Base-by-base conservation (phyloP, 108 stramenopile genomes). In the Skeletonema marinoi region DNA sequence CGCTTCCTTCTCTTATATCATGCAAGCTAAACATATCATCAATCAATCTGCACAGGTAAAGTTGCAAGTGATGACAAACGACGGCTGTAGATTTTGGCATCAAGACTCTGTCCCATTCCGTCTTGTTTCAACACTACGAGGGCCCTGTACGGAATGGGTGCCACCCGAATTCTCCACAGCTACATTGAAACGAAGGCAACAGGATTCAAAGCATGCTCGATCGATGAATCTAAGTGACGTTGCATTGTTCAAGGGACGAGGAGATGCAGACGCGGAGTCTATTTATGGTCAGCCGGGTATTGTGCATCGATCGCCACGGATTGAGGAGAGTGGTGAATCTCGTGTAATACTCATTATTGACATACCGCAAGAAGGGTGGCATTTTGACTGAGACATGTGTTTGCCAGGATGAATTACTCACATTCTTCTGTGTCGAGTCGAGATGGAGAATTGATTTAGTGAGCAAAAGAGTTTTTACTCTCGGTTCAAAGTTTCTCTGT, bases 151-250 rank as follows among this genome's bases (percentile, higher is more conserved):
- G 9, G 68, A 68, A 50, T 68, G 42, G 68, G 68, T 68, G 14
- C 68, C 68, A 4, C 68, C 68, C 0, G 44, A 46, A 12, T 30
- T 48, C 46, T 68, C 68, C 46, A 54, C 1, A 25, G 68, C 33
- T 29, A 68, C 68, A 54, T 54, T 68, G 30, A 41, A 30, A 29
- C 42, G 29, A 25, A 11, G 31, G 14, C 21, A 54, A 54, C 50
- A 68, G 54, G 50, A 68, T 68, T 68, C 68, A 17, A 68, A 41
- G 42, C 68, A 68, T 68, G 42, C 68, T 6, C 33, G 68, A 68
- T 68, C 68, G 41, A 19, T 68, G 21, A 48, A 17, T 0, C 68
- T 48, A 48, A 25, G 11, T 25, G 68, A 68, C 46, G 46, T 68
- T 6, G 68, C 68, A 21, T 4, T 68, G 48, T 68, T 68, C 17